These are phyloP conservation scores for Melaleuca quinquenervia DNA, from an alignment of 345 rosid species.

Conservation along the genomic window DNA sequence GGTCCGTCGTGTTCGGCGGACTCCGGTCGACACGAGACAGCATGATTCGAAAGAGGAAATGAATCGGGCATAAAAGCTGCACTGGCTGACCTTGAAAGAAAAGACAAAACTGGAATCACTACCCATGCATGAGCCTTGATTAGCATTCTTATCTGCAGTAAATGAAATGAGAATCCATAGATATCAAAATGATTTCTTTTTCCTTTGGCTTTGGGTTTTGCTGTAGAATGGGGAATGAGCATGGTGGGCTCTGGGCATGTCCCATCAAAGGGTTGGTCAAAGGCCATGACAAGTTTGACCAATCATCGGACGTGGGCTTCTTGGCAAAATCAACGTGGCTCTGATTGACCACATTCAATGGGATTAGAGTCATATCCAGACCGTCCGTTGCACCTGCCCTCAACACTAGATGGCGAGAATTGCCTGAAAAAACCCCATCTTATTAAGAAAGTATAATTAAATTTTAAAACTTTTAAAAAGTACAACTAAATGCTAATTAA, in stretches of 20 bases:
- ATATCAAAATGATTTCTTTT: neutral
- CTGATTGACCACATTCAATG: neutral
- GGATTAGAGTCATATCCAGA: neutral
- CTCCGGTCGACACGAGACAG: fast-evolving
- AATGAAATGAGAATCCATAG: neutral
- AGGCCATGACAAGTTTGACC: neutral
- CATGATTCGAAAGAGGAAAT: neutral
- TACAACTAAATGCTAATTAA: too few species aligned
- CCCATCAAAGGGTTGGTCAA: neutral
- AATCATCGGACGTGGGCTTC: neutral
- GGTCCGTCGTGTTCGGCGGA: neutral
- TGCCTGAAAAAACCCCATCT: too few species aligned
- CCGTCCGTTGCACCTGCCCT: neutral
- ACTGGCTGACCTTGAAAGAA: too few species aligned
- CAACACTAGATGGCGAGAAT: too few species aligned
- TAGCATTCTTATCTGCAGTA: neutral
- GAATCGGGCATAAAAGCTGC: neutral
- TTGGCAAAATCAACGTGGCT: neutral
- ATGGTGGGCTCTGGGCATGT: neutral
- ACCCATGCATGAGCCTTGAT: neutral
- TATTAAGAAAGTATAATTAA: too few species aligned
- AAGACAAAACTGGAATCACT: neutral
- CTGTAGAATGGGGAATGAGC: neutral
- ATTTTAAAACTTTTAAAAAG: too few species aligned
- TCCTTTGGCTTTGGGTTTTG: too few species aligned